These are phyloP conservation scores for Ogataea minuta DNA, from an alignment of 805 yeast genomes.

Conservation along the genomic window DNA sequence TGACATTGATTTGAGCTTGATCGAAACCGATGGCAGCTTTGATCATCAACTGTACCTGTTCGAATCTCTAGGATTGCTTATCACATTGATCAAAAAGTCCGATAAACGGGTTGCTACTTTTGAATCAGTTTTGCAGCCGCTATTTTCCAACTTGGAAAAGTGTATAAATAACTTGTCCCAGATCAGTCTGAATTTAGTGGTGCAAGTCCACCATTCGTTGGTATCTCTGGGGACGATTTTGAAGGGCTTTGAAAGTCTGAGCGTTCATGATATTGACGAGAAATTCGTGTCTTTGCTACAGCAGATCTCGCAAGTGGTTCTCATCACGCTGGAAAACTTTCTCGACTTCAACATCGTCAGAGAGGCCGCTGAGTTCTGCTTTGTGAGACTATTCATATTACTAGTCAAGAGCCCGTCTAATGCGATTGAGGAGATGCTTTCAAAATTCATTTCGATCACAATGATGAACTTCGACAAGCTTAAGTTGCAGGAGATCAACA, in stretches of 20 bases:
- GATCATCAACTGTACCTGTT: conserved; percentile 78
- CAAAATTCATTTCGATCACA: conserved; percentile 68
- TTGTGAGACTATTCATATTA: conserved; percentile 82
- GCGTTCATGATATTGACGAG: conserved; percentile 31
- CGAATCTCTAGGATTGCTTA: conserved; percentile 81
- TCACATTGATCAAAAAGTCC: conserved; percentile 50
- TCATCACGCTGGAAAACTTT: conserved; percentile 78
- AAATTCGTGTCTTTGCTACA: conserved; percentile 32
- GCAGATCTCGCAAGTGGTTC: conserved; percentile 66
- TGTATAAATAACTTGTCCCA: conserved; percentile 46
- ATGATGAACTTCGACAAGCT: conserved; percentile 56
- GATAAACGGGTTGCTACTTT: conserved; percentile 45
- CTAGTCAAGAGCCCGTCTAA: conserved; percentile 43
- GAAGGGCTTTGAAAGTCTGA: conserved; percentile 66
- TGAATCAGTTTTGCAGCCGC: conserved; percentile 69
- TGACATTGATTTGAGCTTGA: conserved; percentile 34
- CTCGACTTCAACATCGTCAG: conserved; percentile 66
- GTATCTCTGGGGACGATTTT: conserved; percentile 89
- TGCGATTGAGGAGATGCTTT: conserved; percentile 46
- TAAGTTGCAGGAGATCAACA: conserved; percentile 64
- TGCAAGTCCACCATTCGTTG: conserved; percentile 82
- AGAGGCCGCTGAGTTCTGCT: conserved; percentile 82
- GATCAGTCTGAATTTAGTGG: conserved; percentile 43
- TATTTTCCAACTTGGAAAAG: conserved; percentile 67
- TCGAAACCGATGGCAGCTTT: conserved; percentile 63